Conservation (phyloP, 306 rosid genomes). For the Cucumis melo region DNA sequence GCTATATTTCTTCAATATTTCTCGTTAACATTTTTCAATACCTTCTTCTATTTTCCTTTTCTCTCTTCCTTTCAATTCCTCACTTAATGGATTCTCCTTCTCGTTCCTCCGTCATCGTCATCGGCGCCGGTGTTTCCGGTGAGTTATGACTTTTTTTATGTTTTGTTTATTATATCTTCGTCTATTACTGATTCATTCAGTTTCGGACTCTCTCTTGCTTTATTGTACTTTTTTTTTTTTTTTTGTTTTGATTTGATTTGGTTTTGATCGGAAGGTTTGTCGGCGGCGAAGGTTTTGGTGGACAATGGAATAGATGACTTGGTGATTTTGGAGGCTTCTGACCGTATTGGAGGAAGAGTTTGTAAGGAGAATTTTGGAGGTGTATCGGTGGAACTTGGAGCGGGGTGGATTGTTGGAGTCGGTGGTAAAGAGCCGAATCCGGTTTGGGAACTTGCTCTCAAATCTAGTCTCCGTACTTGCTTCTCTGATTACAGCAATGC, state of each 20-base stretch:
- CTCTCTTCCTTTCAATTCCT: slow-evolving; percentile 8
- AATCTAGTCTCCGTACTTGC: slow-evolving; percentile 59
- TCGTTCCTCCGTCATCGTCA: slow-evolving; percentile 66
- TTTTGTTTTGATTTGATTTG: not conserved
- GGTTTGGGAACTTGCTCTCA: slow-evolving; percentile 75
- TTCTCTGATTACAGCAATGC: slow-evolving; percentile 93
- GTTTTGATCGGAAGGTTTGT: slow-evolving; percentile 32
- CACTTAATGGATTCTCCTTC: slow-evolving; percentile 48
- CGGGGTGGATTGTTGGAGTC: slow-evolving; percentile 99
- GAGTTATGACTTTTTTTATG: not conserved
- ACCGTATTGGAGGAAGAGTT: slow-evolving; percentile 88
- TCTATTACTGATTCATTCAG: not conserved
- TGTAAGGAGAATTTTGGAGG: slow-evolving; percentile 71
- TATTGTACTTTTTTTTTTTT: not conserved
- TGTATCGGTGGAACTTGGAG: slow-evolving; percentile 82
- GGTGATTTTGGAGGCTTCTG: slow-evolving; percentile 77
- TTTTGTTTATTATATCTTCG: not conserved
- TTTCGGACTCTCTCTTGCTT: not conserved
- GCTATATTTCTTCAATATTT: slow-evolving; percentile 27
- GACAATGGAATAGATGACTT: slow-evolving; percentile 66
- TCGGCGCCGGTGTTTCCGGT: slow-evolving; percentile 97
- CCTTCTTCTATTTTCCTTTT: not conserved
- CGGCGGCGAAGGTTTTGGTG: slow-evolving; percentile 73
- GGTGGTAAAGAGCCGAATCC: slow-evolving; percentile 74
- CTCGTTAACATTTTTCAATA: slow-evolving; percentile 10